Evolutionary conservation across 495 filamentous ascomycete species (phyloP), one percentile per base, ranked within the genome.

Genomic region (Entonaema liquescens): DNA sequence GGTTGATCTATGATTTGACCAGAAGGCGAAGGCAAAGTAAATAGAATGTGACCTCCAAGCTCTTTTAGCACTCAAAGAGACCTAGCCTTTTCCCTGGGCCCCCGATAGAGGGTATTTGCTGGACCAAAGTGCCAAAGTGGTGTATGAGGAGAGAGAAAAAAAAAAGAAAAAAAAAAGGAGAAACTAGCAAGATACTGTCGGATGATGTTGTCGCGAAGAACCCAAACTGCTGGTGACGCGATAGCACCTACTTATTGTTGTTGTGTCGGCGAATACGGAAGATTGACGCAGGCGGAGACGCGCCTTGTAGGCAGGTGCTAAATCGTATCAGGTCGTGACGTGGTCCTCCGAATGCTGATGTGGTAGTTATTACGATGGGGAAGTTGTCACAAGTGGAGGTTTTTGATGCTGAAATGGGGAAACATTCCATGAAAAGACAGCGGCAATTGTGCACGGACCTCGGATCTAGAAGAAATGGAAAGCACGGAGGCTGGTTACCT

Each of bases 1-100:
- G 65, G 53, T 67, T 70, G 71, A 65, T 74, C 55, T 74, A 74
- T 74, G 62, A 63, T 64, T 35, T 64, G 71, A 58, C 66, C 50
- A 60, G 61, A 67, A 59, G 57, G 38, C 28, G 62, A 59, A 54
- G 64, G 36, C 59, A 65, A 62, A 63, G 56, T 42, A 66, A 77
- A 65, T 65, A 70, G 70, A 47, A 68, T 65, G 59, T 62, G 65
- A 64, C 61, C 65, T 29, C 55, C 62, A 74, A 62, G 62, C 40
- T 62, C 65, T 59, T 72, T 65, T 67, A 77, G 61, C 59, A 65
- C 70, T 44, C 67, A 66, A 70, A 55, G 49, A 66, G 25, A 74
- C 71, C 70, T 66, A 67, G 60, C 62, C 59, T 66, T 44, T 53
- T 60, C 36, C 44, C 40, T 54, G 67, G 25, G 23, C 29, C 15